Conservation (phyloP, 345 rosid genomes). For the Arabidopsis arenosa region DNA sequence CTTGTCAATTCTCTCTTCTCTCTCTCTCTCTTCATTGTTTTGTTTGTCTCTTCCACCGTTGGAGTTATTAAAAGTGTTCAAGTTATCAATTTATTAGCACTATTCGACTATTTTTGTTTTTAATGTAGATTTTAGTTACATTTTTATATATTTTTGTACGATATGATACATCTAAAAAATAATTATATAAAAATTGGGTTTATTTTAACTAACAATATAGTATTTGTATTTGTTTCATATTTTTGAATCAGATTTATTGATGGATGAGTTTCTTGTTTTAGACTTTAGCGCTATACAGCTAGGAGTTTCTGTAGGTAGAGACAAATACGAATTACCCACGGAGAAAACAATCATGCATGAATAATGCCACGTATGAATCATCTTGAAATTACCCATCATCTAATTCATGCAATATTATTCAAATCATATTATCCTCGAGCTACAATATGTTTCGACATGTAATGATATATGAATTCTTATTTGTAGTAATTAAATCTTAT, state of each 20-base stretch:
- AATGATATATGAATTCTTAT: neutral
- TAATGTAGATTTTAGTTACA: no score
- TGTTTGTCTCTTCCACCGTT: conserved; percentile 31
- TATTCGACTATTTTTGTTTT: no score
- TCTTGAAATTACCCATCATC: no score
- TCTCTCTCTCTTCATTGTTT: neutral
- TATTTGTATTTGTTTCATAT: neutral
- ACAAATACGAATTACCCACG: conserved; percentile 1
- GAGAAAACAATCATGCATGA: conserved; percentile 4
- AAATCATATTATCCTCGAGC: neutral
- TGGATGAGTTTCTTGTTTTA: neutral
- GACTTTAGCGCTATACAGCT: conserved; percentile 13
- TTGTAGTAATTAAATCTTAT: neutral
- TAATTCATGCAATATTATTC: neutral
- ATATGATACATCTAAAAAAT: no score
- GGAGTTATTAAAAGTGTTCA: neutral
- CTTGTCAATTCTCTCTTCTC: conserved; percentile 42
- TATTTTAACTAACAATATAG: no score
- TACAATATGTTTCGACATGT: neutral
- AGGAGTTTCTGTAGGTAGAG: conserved; percentile 5
- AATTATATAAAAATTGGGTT: no score
- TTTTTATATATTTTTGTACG: no score
- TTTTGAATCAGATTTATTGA: neutral
- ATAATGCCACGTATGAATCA: neutral
- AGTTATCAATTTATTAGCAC: neutral